Conservation (phyloP, 768 basidiomycete species). For the Xerocomellus dryophilus region DNA sequence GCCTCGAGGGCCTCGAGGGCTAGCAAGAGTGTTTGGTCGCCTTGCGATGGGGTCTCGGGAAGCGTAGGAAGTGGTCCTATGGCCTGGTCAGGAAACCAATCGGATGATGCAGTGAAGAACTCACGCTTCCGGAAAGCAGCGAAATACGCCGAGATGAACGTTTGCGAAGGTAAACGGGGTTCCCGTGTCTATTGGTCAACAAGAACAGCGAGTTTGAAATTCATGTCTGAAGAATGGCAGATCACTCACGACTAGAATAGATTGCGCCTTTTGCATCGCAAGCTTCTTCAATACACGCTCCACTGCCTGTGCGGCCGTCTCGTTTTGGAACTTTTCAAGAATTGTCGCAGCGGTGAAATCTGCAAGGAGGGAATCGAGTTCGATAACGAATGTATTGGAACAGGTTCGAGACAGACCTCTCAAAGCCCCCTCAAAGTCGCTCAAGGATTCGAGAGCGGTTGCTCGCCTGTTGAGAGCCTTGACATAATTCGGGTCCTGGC, state of each 20-base stretch:
- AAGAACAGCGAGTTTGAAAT: background rate
- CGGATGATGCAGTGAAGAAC: slow-evolving; percentile 25
- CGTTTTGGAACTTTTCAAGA: slow-evolving; percentile 88
- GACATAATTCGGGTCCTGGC: slow-evolving; percentile 79
- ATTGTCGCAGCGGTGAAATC: slow-evolving; percentile 98
- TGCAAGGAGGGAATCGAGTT: slow-evolving; percentile 25
- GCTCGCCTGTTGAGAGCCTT: slow-evolving; percentile 91
- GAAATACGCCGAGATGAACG: slow-evolving; percentile 94
- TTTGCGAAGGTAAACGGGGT: slow-evolving; percentile 80
- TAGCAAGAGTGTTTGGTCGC: slow-evolving; percentile 79
- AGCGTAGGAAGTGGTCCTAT: slow-evolving; percentile 65
- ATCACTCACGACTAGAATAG: slow-evolving; percentile 61
- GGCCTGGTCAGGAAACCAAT: background rate
- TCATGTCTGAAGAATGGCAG: background rate
- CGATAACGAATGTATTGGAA: background rate
- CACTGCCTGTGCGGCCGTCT: slow-evolving; percentile 70
- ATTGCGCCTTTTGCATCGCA: slow-evolving; percentile 65
- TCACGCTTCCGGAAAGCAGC: slow-evolving; percentile 90
- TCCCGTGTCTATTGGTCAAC: slow-evolving; percentile 50
- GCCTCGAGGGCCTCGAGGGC: slow-evolving; percentile 83
- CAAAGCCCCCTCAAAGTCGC: slow-evolving; percentile 69
- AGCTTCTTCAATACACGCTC: slow-evolving; percentile 91
- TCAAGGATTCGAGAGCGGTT: slow-evolving; percentile 76
- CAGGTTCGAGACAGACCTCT: slow-evolving; percentile 51
- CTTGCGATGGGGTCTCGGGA: slow-evolving; percentile 71